These are phyloP conservation scores for Physocladia obscura DNA, from an alignment of 192 early-diverging fungal genomes.

Conservation along the genomic window DNA sequence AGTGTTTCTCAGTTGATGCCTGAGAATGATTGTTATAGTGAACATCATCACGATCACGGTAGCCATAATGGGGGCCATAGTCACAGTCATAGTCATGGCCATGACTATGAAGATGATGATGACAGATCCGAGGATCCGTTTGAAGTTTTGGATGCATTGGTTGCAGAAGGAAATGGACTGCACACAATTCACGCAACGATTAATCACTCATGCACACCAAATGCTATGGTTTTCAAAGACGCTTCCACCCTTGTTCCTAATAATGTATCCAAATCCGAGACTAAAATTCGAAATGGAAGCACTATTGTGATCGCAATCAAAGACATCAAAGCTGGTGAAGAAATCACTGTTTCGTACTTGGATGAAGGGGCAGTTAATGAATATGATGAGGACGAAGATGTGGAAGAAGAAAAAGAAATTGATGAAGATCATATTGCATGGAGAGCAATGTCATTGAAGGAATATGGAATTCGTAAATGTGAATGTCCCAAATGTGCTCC, in stretches of 20 bases:
- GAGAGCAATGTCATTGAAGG: constrained; percentile 10
- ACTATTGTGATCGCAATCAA: constrained; percentile 24
- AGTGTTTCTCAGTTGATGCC: constrained; percentile 1
- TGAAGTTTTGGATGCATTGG: constrained; percentile 12
- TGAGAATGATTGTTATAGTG: not conserved
- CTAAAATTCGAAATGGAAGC: constrained; percentile 17
- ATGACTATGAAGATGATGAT: not conserved
- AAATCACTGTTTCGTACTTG: constrained; percentile 30
- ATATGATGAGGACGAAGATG: constrained; percentile 8
- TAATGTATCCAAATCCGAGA: not conserved
- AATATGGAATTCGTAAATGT: constrained; percentile 25
- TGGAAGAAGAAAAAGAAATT: constrained; percentile 3
- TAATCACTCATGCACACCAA: constrained; percentile 38
- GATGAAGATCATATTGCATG: constrained; percentile 12
- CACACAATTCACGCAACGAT: constrained; percentile 30
- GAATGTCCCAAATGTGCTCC: constrained; percentile 21
- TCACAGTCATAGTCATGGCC: not conserved
- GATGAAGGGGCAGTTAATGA: constrained; percentile 19
- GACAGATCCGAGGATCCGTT: not conserved
- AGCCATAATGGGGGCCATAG: constrained; percentile 14
- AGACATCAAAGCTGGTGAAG: constrained; percentile 26
- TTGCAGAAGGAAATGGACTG: constrained; percentile 21
- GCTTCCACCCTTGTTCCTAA: not conserved
- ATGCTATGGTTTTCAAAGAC: constrained; percentile 30
- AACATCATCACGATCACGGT: constrained; percentile 24